Percentiles rank a stretch among this genome's conserved stretches.
These are phyloP conservation scores for Sphagnum contortum DNA, from an alignment of 225 moss, liverwort and hornwort genomes.

Conservation along the genomic window DNA sequence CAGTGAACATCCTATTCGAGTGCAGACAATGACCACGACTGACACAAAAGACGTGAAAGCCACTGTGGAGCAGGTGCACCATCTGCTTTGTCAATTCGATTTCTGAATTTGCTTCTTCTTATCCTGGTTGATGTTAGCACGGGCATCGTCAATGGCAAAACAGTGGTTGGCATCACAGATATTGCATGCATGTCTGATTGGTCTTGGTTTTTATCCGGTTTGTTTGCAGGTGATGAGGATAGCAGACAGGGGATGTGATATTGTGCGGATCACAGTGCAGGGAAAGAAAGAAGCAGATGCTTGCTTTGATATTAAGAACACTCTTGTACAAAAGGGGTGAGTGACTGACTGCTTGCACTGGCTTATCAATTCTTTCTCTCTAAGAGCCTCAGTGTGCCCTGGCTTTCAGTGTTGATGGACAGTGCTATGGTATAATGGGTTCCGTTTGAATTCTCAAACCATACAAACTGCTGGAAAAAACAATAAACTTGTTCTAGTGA, in stretches of 20 bases:
- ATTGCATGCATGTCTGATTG: background rate
- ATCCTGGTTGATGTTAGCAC: too few relatives aligned
- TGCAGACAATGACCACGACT: conserved; percentile 99
- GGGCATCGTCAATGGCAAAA: too few relatives aligned
- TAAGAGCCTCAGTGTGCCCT: too few relatives aligned
- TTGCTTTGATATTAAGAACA: conserved; percentile 87
- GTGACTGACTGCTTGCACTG: too few relatives aligned
- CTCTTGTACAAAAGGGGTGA: conserved; percentile 95
- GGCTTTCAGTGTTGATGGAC: too few relatives aligned
- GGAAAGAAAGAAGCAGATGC: conserved; percentile 89
- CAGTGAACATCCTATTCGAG: conserved; percentile 85
- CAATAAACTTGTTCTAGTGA: too few relatives aligned
- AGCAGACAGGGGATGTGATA: conserved; percentile 82
- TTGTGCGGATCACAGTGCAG: conserved; percentile 94
- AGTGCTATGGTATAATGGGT: too few relatives aligned
- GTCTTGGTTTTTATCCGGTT: conserved; percentile 8
- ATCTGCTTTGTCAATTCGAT: too few relatives aligned
- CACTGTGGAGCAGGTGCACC: conserved; percentile 72
- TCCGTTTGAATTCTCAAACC: too few relatives aligned
- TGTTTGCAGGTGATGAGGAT: conserved; percentile 77
- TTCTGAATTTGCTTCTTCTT: too few relatives aligned
- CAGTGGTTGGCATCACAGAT: background rate
- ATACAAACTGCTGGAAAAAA: too few relatives aligned
- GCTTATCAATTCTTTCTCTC: too few relatives aligned
- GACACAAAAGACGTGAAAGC: conserved; percentile 87